These are phyloP conservation scores for Rhizoclosmatium globosum DNA, from an alignment of 192 early-diverging fungal genomes.

Conservation along the genomic window DNA sequence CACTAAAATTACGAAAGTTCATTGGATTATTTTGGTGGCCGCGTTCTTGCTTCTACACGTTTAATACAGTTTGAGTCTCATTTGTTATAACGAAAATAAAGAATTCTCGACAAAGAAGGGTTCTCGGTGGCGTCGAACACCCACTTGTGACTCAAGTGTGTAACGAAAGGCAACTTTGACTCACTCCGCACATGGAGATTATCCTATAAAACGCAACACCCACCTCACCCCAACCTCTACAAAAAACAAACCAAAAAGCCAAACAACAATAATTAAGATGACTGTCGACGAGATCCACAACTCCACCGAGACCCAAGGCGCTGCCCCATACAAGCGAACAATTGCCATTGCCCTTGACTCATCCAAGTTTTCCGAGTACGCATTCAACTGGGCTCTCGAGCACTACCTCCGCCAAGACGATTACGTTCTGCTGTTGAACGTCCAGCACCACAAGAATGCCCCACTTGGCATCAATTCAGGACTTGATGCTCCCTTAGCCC, in stretches of 20 bases:
- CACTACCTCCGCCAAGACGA: conserved; percentile 38
- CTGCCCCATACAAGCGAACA: conserved; percentile 21
- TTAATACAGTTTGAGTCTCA: too few relatives aligned
- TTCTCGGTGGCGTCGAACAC: too few relatives aligned
- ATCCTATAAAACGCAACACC: too few relatives aligned
- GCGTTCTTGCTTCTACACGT: too few relatives aligned
- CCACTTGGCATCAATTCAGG: not conserved
- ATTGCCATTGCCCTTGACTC: conserved; percentile 44
- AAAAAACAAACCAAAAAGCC: not conserved
- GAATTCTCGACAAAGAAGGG: too few relatives aligned
- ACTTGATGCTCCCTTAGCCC: not conserved
- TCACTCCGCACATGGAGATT: too few relatives aligned
- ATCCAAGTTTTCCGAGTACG: conserved; percentile 27
- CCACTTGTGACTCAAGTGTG: too few relatives aligned
- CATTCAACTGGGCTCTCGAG: conserved; percentile 41
- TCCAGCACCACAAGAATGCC: not conserved
- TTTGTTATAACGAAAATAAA: too few relatives aligned
- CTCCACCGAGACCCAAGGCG: not conserved
- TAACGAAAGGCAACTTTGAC: too few relatives aligned
- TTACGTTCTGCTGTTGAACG: conserved; percentile 41
- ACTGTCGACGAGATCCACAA: not conserved
- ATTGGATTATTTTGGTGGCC: too few relatives aligned
- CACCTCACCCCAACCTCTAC: too few relatives aligned
- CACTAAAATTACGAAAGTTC: too few relatives aligned
- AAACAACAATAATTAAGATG: not conserved